phyloP scores from a whole-genome alignment of 1,139 yeast species.

The Diutina catenulata region DNA sequence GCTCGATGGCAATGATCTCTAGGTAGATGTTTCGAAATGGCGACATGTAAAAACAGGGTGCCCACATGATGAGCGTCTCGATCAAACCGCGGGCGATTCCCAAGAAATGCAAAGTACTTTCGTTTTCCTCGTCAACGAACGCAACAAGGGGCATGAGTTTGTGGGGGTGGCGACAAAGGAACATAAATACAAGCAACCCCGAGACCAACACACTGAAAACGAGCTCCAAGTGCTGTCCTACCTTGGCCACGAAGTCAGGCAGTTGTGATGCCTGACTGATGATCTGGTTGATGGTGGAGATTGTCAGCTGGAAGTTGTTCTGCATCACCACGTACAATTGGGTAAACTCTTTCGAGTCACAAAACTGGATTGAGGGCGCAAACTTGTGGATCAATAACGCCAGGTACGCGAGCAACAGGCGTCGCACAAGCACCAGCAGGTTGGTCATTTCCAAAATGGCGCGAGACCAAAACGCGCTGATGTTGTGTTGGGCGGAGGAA shows the following conservation, averaged over 20 bases:
- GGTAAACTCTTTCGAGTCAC: background rate
- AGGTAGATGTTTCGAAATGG: conserved; percentile 12
- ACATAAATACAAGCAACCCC: conserved; percentile 14
- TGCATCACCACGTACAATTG: background rate
- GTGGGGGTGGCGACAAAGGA: conserved; percentile 21
- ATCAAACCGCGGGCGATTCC: background rate
- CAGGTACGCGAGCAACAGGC: background rate
- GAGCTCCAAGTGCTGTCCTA: background rate
- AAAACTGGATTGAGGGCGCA: background rate
- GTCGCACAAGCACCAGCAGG: conserved; percentile 1
- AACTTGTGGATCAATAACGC: conserved; percentile 2
- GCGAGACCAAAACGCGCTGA: background rate
- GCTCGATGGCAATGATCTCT: conserved; percentile 9
- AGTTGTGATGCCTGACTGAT: background rate
- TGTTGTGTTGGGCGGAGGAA: background rate
- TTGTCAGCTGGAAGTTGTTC: background rate
- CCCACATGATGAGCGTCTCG: background rate
- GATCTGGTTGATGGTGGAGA: background rate
- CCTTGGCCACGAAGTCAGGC: background rate
- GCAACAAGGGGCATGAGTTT: conserved; percentile 18
- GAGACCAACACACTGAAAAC: background rate
- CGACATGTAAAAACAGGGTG: conserved; percentile 13
- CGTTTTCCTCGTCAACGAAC: conserved; percentile 13
- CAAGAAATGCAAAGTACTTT: background rate
- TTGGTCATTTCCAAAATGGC: background rate